phyloP scores from a whole-genome alignment of 2,329 filamentous ascomycete species.

The Diaporthe australafricana region DNA sequence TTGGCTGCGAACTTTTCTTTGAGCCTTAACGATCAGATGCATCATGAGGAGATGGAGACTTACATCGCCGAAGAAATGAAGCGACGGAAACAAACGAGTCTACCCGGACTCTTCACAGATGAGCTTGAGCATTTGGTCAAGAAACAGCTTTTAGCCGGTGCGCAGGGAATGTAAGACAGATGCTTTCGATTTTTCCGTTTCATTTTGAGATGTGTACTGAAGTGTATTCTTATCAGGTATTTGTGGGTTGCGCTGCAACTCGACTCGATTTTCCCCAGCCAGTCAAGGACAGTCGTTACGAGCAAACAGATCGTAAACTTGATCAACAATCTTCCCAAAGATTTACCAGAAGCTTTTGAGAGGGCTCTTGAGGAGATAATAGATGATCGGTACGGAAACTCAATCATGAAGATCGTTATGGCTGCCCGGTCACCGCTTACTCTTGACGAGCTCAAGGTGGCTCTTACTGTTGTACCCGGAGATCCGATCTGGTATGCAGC shows the following conservation, averaged over 20 bases:
- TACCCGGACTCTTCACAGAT: background rate
- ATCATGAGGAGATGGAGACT: background rate
- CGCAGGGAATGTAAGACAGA: background rate
- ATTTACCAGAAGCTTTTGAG: conserved; percentile 24
- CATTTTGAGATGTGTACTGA: background rate
- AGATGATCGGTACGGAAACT: background rate
- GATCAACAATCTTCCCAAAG: background rate
- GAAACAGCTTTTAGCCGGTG: background rate
- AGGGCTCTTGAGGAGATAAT: conserved; percentile 4
- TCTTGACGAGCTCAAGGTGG: conserved; percentile 3
- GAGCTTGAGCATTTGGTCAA: background rate
- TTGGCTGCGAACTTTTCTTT: background rate
- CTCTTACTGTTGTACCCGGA: conserved; percentile 8
- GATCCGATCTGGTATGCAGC: background rate
- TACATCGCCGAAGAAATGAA: background rate
- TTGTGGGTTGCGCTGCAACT: background rate
- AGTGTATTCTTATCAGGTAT: background rate
- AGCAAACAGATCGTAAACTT: background rate
- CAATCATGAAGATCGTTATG: conserved; percentile 15
- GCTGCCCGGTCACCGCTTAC: conserved; percentile 13
- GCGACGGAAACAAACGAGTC: background rate
- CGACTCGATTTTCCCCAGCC: background rate
- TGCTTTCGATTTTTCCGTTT: background rate
- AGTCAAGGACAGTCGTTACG: background rate
- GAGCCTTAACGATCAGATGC: background rate